Conservation (phyloP, 495 filamentous ascomycete genomes). For the Talaromyces trachyspermus region DNA sequence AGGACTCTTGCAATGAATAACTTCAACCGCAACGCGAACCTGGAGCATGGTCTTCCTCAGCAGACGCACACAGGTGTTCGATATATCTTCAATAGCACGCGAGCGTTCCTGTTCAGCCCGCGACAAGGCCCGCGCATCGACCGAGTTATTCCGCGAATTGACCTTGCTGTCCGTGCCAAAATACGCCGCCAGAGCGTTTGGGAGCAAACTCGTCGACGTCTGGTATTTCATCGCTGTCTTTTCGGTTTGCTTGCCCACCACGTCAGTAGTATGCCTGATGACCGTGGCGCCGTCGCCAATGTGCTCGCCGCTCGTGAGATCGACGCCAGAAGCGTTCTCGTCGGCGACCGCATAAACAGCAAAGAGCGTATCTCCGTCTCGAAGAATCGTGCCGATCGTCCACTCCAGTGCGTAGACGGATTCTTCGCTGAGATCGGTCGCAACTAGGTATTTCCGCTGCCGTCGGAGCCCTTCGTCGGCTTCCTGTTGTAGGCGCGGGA, state of each 20-base stretch:
- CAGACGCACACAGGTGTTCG: conserved; percentile 69
- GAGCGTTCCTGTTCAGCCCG: conserved; percentile 70
- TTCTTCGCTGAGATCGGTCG: conserved; percentile 88
- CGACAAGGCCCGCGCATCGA: conserved; percentile 36
- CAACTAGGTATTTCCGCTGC: conserved; percentile 81
- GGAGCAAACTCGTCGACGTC: conserved; percentile 11
- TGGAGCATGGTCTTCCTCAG: conserved; percentile 86
- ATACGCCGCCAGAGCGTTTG: conserved; percentile 25
- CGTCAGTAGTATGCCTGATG: conserved; percentile 63
- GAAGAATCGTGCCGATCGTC: conserved; percentile 92
- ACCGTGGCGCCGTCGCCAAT: conserved; percentile 54
- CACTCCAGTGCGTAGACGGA: conserved; percentile 91
- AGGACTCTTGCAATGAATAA: conserved; percentile 96
- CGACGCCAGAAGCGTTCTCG: conserved; percentile 49
- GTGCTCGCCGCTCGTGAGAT: conserved; percentile 30
- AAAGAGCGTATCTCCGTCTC: conserved; percentile 89
- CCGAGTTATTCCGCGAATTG: conserved; percentile 20
- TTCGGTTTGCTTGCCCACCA: conserved; percentile 45
- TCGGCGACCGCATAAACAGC: conserved; percentile 89
- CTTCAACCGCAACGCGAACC: conserved; percentile 85
- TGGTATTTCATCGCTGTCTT: conserved; percentile 27
- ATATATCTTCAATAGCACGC: conserved; percentile 68
- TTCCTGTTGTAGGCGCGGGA: conserved; percentile 60
- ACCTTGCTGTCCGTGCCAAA: conserved; percentile 33
- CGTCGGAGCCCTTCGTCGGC: conserved; percentile 65